Base-by-base conservation (phyloP, 2,329 filamentous ascomycete genomes). In the Phaeosphaeria sp. region DNA sequence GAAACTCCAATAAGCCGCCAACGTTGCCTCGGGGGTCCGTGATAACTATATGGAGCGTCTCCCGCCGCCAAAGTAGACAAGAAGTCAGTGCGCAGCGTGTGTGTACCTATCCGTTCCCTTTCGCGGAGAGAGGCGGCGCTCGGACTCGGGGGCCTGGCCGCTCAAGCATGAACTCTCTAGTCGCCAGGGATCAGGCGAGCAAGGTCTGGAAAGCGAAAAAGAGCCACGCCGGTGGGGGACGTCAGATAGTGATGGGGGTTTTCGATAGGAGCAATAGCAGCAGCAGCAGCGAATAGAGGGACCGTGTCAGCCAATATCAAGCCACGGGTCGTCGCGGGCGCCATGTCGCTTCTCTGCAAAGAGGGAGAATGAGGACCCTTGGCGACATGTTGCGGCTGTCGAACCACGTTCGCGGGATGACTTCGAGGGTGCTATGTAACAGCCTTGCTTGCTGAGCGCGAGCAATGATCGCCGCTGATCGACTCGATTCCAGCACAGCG, bases 181-280 rank as follows among this genome's bases (percentile, higher is more conserved):
- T n/a, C n/a, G 30, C 51, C 42, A 45, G 50, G 42, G 50, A 52
- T 52, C 24, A 24, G 43, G 44, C 50, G 30, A 52, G 50, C 49
- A n/a, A n/a, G n/a, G 30, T 36, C 30, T 36, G 30, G 30, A 36
- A 18, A 18, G 21, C 30, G 18, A 58, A 56, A 53, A 51, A 61
- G 66, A 66, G 64, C 64, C 69, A 64, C 57, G 40, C 52, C 55
- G 62, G 69, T 69, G 71, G 71, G 69, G 66, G n/a, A n/a, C 69
- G 68, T 64, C 58, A 68, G 67, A 71, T 69, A 72, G 54, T 57
- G 51, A 40, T 44, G 36, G 52, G 45, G 42, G 46, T 40, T 50
- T 6, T n/a, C n/a, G n/a, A n/a, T n/a, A n/a, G n/a, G n/a, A n/a
- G n/a, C n/a, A n/a, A n/a, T n/a, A n/a, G n/a, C n/a, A n/a, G n/a